Evolutionary conservation across 2,329 filamentous ascomycete species (phyloP).

Genomic region (Thielaviopsis musarum): DNA sequence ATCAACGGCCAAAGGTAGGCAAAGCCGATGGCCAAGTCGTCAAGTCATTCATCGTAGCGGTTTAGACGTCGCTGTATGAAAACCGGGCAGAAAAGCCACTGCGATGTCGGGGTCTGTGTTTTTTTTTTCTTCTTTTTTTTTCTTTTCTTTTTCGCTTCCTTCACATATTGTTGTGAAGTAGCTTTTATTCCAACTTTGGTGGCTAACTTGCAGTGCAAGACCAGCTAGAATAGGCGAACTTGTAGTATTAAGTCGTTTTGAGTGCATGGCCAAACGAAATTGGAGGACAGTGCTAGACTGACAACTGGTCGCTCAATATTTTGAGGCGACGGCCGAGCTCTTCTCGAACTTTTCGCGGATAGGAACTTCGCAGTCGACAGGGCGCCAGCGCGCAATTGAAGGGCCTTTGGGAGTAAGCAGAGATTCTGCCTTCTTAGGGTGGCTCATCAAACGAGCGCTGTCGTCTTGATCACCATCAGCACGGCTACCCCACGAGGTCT

Average conservation of each 20-base stretch:
- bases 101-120: no score
- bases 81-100: no score
- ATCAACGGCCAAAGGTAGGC: no score
- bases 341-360: constrained; percentile 10
- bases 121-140: no score
- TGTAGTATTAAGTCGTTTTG: constrained; percentile 13
- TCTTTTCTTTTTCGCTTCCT: no score
- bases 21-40: no score
- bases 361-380: constrained; percentile 27
- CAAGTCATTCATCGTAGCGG: no score
- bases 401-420: constrained; percentile 26
- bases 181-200: no score
- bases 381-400: constrained; percentile 25
- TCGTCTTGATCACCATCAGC: constrained; percentile 81
- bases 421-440: constrained; percentile 22
- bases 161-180: no score
- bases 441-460: constrained; percentile 44
- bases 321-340: background rate
- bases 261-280: background rate
- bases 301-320: background rate
- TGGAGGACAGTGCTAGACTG: constrained; percentile 21
- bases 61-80: no score
- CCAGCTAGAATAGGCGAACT: constrained; percentile 10
- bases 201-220: background rate
- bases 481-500: constrained; percentile 94